phyloP scores from a whole-genome alignment of 2,329 filamentous ascomycete genomes.

The Rutstroemia sp. region DNA sequence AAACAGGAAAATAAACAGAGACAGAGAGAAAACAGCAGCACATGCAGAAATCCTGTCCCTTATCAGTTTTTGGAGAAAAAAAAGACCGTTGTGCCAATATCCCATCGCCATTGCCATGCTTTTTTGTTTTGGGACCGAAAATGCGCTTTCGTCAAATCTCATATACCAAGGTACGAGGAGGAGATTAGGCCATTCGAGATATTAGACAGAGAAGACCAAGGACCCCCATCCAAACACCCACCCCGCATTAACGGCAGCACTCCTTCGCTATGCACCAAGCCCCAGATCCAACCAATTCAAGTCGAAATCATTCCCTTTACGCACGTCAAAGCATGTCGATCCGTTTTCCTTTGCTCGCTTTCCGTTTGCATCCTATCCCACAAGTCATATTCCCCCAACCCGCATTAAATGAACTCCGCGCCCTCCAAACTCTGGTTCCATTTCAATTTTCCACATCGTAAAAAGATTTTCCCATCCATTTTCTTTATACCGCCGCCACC shows the following conservation, averaged over 20 bases:
- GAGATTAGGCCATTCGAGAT: constrained; percentile 1
- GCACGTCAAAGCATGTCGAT: constrained; percentile 12
- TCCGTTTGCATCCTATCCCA: constrained; percentile 8
- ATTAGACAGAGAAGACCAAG: constrained; percentile 9
- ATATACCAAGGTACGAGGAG: constrained; percentile 2
- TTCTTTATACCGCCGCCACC: constrained; percentile 26
- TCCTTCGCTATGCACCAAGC: constrained; percentile 27
- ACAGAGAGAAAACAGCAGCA: not conserved
- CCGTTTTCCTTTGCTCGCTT: constrained; percentile 14
- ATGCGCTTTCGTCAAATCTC: constrained; percentile 3
- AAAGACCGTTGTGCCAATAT: constrained; percentile 5
- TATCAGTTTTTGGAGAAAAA: not conserved
- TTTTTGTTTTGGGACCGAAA: constrained; percentile 10
- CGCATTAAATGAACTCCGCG: constrained; percentile 31
- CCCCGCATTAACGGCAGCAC: constrained; percentile 11
- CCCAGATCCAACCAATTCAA: constrained; percentile 9
- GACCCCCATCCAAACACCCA: constrained; percentile 16
- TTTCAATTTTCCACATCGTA: constrained; percentile 22
- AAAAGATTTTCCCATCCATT: constrained; percentile 19
- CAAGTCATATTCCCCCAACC: constrained; percentile 24
- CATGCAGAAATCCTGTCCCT: constrained; percentile 7
- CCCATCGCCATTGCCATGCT: constrained; percentile 11
- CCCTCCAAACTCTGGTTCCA: constrained; percentile 20
- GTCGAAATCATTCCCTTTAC: constrained; percentile 9
- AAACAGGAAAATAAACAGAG: not conserved